Evolutionary conservation across 257 asterid species (phyloP), one percentile per base, ranked within the genome.

Genomic region (Gentiana macrophylla): DNA sequence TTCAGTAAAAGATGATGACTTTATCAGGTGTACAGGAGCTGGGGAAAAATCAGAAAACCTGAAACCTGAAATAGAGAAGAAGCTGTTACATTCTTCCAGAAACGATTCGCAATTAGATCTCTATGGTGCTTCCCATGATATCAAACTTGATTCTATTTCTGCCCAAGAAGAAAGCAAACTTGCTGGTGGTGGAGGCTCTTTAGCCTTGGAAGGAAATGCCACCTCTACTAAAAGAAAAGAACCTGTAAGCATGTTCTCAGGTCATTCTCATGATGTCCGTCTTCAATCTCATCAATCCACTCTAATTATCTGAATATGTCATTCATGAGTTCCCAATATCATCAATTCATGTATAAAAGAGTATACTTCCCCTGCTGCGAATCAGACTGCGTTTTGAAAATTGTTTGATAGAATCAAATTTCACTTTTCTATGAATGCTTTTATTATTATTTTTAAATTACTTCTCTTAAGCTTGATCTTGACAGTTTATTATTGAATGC

Each of bases 221-320:
- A 65, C 65, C 72, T 58, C 67, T 55, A 77, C 68, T 37, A 64
- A 72, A 67, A 69, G 66, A 62, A 74, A 67, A 59, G 77, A 81
- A 64, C 73, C 64, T 67, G 97, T 89, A 75, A 84, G 98, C 70
- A 41, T 69, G 49, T 53, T 57, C 62, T 38, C 57, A 47, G 53
- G 57, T 52, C 57, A 52, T 35, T 62, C 56, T 12, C 4, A 12
- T 63, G 35, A 15, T 37, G 41, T 12, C 24, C 36, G 10, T 24
- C 32, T 59, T 8, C 60, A 38, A 4, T 12, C 43, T 33, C 51
- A 52, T 24, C 37, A 13, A 41, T 10, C 32, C 60, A 45, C 15
- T 34, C 49, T 32, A 50, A 13, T 4, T 59, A n/a, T 48, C 13
- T 48, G 32, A 47, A 4, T 35, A 4, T 35, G 7, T 50, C 15